Evolutionary conservation across 75 land plant genomes (phyloP).

Genomic region (Picea sitchensis): DNA sequence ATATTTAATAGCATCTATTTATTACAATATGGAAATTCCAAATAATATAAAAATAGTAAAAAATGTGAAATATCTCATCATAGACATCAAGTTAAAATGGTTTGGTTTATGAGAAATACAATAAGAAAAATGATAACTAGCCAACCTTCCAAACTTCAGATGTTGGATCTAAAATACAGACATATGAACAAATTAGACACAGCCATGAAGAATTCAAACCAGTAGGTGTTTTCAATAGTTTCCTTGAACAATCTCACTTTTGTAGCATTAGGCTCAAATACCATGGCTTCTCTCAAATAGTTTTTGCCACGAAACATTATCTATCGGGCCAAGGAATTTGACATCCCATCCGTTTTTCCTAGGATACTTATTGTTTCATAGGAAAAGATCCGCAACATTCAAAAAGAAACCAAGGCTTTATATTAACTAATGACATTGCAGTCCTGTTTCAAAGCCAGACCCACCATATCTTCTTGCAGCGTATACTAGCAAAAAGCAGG

Average conservation of each 20-base stretch:
- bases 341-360: background rate
- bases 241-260: constrained; percentile 67
- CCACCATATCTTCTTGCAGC: background rate
- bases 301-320: constrained; percentile 55
- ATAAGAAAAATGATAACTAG: background rate
- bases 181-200: constrained; percentile 17
- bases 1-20: background rate
- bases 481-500: background rate
- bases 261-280: constrained; percentile 61
- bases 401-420: background rate
- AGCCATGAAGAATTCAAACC: constrained; percentile 96
- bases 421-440: background rate
- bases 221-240: constrained; percentile 79
- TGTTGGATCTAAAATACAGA: background rate
- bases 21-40: background rate
- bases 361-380: background rate
- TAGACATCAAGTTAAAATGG: background rate
- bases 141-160: background rate
- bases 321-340: background rate
- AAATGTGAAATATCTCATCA: background rate
- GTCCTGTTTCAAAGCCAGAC: background rate
- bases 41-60: background rate
- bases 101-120: background rate
- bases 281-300: constrained; percentile 49
- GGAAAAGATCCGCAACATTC: no score